phyloP scores from a whole-genome alignment of 192 early-diverging fungal genomes.

The Glomus cerebriforme region DNA sequence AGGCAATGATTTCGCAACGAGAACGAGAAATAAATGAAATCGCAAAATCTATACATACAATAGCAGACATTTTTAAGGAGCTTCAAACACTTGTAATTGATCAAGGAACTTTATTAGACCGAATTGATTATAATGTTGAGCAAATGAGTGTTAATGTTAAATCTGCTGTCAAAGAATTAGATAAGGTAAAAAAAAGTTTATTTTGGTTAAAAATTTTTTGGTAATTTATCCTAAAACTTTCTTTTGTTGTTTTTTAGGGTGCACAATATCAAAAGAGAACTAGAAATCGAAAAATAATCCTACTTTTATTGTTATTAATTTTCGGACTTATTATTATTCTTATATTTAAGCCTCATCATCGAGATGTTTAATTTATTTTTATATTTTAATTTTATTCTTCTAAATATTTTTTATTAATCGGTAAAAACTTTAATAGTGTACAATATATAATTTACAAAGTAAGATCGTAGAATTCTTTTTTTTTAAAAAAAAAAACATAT shows the following conservation, averaged over 20 bases:
- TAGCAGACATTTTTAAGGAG: conserved; percentile 91
- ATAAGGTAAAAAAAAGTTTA: conserved; percentile 52
- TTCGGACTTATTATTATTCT: conserved; percentile 79
- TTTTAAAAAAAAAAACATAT: too few species aligned
- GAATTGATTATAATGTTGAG: conserved; percentile 98
- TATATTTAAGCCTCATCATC: conserved; percentile 59
- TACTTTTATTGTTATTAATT: conserved; percentile 76
- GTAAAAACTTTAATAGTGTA: too few species aligned
- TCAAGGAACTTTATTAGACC: conserved; percentile 94
- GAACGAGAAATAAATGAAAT: conserved; percentile 94
- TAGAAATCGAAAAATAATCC: conserved; percentile 82
- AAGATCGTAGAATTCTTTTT: too few species aligned
- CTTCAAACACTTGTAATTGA: conserved; percentile 96
- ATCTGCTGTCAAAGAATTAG: conserved; percentile 80
- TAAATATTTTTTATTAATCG: too few species aligned
- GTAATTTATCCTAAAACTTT: background rate
- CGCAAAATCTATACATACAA: conserved; percentile 83
- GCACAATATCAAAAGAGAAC: conserved; percentile 80
- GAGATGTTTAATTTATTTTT: too few species aligned
- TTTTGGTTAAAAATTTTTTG: background rate
- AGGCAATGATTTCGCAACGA: conserved; percentile 74
- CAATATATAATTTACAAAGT: too few species aligned
- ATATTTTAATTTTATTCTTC: too few species aligned
- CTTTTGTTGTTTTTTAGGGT: conserved; percentile 49
- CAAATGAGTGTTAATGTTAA: conserved; percentile 78